Base-by-base conservation (phyloP, 2,329 filamentous ascomycete species). In the Salinomyces thailandicus region DNA sequence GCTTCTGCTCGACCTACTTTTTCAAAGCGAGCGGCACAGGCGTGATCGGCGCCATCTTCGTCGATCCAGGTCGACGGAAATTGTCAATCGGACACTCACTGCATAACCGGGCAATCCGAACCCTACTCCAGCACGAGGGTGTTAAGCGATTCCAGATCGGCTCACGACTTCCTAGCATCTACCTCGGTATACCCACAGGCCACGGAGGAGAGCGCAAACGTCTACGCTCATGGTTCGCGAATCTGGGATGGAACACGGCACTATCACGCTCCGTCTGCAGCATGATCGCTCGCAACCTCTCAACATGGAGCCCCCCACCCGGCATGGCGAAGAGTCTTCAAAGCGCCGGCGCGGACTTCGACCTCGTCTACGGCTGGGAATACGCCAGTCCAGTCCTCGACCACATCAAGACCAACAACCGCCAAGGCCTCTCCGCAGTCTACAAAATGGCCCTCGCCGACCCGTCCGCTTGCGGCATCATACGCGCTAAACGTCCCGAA, bases 31-130 rank as follows among this genome's bases (percentile, higher is more conserved):
- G 68, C 3, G 73, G 72, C 5, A 78, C 78, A 4, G 85, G 85
- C 12, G 79, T 85, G 13, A 77, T 96, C 34, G 86, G 82, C 1
- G 77, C 84, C 3, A 69, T 96, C n/a, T 81, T 95, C 43, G 89
- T 96, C 24, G 87, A 95, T 47, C 87, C 89, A 0, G 66, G 73
- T 3, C 81, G 93, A 52, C 77, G 89, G 20, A 91, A 87, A 51
- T 72, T 94, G 7, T 93, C 86, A 0, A 91, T 96, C 42, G 89
- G 89, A 0, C 77, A 86, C 47, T 94, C 85, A 0, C 72, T 96
- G 2, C 87, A 95, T 59, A 82, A 85, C 43, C 73, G 87, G 26
- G 87, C 87, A 0, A 74, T 95, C 36, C 77, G 84, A 19, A 79
- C 76, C 5, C 68, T 96, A 2, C 56, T 78, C 2, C 80, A 85